Conservation (phyloP, 441 rosid genomes). For the Euphorbia celastroides region DNA sequence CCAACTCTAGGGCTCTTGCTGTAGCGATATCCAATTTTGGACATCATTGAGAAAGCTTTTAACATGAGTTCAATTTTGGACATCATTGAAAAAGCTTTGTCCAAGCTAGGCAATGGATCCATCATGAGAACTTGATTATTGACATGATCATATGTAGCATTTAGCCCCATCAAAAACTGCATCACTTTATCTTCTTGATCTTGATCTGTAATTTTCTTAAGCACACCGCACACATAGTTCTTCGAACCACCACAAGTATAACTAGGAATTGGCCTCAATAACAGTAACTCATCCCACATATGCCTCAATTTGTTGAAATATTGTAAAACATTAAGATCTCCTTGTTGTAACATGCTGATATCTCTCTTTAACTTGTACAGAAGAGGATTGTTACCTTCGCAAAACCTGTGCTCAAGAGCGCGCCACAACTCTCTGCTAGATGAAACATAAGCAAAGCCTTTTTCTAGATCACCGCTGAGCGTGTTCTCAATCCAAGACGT, state of each 20-base stretch:
- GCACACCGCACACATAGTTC: not conserved
- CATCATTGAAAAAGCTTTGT: not conserved
- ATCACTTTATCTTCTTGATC: not conserved
- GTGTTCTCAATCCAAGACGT: not conserved
- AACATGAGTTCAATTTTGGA: no score
- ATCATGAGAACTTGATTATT: not conserved
- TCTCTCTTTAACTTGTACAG: not conserved
- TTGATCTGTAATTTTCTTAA: not conserved
- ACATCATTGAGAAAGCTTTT: not conserved
- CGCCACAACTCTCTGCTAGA: not conserved
- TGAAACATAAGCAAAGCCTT: not conserved
- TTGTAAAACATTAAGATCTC: accelerated
- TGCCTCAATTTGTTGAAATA: not conserved
- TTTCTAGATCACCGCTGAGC: not conserved
- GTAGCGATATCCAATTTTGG: not conserved
- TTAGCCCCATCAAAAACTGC: not conserved
- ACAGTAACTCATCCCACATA: not conserved
- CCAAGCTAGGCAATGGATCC: not conserved
- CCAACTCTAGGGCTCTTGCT: not conserved
- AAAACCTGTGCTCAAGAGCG: not conserved
- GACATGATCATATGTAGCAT: not conserved
- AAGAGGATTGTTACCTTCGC: not conserved
- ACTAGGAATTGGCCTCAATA: not conserved
- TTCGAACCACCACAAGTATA: not conserved
- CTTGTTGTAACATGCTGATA: not conserved